Conservation (phyloP, 257 asterid genomes). For the Solanum virginianum region DNA sequence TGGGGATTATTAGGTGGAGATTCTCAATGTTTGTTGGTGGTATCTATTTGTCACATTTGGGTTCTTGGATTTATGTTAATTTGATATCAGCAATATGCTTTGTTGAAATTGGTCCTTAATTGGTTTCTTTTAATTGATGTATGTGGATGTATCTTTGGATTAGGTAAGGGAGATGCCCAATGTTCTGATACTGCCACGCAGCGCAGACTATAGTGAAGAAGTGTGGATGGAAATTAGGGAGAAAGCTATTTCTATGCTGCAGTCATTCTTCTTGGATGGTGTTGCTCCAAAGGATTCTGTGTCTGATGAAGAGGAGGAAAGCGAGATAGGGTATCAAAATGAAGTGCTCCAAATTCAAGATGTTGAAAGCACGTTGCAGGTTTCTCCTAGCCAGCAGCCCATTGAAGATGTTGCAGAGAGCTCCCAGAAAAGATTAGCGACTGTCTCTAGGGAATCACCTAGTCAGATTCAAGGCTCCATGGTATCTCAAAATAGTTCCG, state of each 20-base stretch:
- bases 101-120: background rate
- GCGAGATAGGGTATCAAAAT: conserved; percentile 37
- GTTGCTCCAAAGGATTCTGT: conserved; percentile 62
- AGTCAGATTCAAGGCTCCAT: conserved; percentile 56
- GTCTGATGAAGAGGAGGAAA: conserved; percentile 79
- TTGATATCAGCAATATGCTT: background rate
- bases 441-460: conserved; percentile 45
- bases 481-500: conserved; percentile 39
- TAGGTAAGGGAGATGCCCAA: conserved; percentile 99
- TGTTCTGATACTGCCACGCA: conserved; percentile 93
- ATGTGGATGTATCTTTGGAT: background rate
- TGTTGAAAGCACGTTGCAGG: conserved; percentile 45
- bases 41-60: background rate
- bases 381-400: conserved; percentile 38
- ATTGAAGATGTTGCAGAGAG: conserved; percentile 51
- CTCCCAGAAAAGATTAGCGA: conserved; percentile 53
- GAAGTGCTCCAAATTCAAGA: conserved; percentile 29
- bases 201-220: conserved; percentile 99
- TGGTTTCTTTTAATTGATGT: background rate
- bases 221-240: conserved; percentile 99
- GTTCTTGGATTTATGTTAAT: background rate
- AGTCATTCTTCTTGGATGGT: conserved; percentile 69
- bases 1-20: background rate
- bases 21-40: background rate
- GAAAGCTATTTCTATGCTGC: conserved; percentile 69